A percentile compares a stretch with the other conserved stretches of the same genome.
These are phyloP conservation scores for Aspergillus sp. DNA, from an alignment of 2,329 filamentous ascomycete species.

Conservation along the genomic window DNA sequence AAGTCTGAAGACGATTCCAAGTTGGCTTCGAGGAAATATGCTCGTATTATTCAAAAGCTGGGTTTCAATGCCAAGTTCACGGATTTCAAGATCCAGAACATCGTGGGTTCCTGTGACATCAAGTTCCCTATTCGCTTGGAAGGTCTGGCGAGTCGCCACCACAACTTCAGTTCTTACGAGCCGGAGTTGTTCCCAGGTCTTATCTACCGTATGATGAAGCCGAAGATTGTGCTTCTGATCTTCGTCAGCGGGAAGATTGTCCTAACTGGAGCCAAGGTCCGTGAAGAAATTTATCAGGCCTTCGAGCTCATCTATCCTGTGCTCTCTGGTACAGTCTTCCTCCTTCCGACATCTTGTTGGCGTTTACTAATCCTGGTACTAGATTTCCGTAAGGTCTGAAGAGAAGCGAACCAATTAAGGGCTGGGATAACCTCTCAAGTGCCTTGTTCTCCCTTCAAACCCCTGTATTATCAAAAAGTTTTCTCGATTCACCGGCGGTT, in stretches of 20 bases:
- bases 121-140: conserved; percentile 98
- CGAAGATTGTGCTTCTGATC: conserved; percentile 96
- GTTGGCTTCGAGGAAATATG: conserved; percentile 94
- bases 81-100: conserved; percentile 99
- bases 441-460: conserved; percentile 17
- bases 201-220: conserved; percentile 99
- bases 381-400: conserved; percentile 65
- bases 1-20: conserved; percentile 98
- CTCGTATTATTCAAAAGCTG: conserved; percentile 98
- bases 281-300: conserved; percentile 96
- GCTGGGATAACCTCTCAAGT: conserved; percentile 14
- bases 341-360: neutral
- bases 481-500: conserved; percentile 18
- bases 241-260: conserved; percentile 99
- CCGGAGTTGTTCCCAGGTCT: conserved; percentile 98
- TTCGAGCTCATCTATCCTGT: conserved; percentile 98
- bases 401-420: conserved; percentile 10
- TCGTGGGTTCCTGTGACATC: conserved; percentile 97
- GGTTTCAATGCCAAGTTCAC: conserved; percentile 99
- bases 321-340: conserved; percentile 67
- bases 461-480: conserved; percentile 30
- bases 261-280: conserved; percentile 93
- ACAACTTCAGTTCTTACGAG: conserved; percentile 99
- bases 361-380: conserved; percentile 18
- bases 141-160: conserved; percentile 92